Evolutionary conservation across 768 basidiomycete species (phyloP), one percentile per base, ranked within the genome.

Genomic region (Pleurotus sapidus): DNA sequence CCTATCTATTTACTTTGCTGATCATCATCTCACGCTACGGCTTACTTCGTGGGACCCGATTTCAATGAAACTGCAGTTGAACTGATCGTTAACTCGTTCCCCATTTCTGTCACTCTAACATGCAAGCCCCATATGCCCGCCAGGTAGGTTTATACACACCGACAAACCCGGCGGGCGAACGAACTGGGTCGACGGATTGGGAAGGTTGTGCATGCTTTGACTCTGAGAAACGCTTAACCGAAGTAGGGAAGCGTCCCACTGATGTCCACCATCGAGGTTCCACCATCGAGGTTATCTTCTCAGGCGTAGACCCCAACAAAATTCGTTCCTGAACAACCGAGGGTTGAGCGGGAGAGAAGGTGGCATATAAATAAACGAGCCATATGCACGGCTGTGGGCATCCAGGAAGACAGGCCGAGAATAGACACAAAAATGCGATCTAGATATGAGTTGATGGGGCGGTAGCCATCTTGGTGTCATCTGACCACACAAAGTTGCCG

Each of bases 1-100:
- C 49, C 51, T 40, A 54, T 54, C 38, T 54, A 54, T 40, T 24
- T 42, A 42, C 25, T 23, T 23, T 54, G 51, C 39, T 54, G 37
- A 42, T 54, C 49, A 50, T 50, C 49, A 50, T 15, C 23, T 27
- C 27, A 20, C 23, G 15, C 14, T 30, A 27, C 49, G 49, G 49
- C 18, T 38, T 18, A 54, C 51, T 42, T n/a, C 37, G 39, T n/a
- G 20, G 23, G n/a, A 42, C 51, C n/a, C 37, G 49, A 30, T 34
- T 27, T 42, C 51, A 23, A 42, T 54, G 34, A 54, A 39, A 39
- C 37, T 18, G 51, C 18, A 37, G 30, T 51, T 51, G 18, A 27
- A 30, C n/a, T 49, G 27, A 53, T 53, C 38, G 30, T 17, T 27
- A 50, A 37, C 27, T 18, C 49, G 15, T 17, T 17, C 12, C 17